phyloP scores from a whole-genome alignment of 2,329 filamentous ascomycete species.

The Fusarium pseudocircinatum region DNA sequence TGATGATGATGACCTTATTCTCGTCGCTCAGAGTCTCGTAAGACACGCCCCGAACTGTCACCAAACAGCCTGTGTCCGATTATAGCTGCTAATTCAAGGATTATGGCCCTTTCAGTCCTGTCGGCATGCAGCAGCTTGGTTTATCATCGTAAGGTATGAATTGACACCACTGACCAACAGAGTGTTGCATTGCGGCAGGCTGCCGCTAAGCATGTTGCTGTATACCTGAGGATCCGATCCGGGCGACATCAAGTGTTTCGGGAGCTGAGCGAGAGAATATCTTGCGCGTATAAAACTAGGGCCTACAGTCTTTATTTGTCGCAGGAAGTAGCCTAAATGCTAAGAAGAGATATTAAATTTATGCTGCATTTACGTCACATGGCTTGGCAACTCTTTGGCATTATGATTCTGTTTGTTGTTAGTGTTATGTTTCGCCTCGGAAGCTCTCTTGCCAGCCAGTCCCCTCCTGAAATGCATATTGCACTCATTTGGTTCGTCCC shows the following conservation, averaged over 20 bases:
- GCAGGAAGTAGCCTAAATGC: neutral
- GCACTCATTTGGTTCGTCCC: neutral
- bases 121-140: neutral
- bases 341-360: neutral
- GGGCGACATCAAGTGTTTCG: neutral
- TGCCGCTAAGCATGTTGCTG: too few relatives aligned
- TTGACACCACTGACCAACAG: neutral
- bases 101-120: too few relatives aligned
- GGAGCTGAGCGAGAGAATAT: too few relatives aligned
- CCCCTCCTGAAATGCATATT: neutral
- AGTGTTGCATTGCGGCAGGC: too few relatives aligned
- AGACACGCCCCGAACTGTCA: too few relatives aligned
- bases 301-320: neutral
- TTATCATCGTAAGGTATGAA: neutral
- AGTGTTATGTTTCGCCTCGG: fast-evolving
- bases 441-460: neutral
- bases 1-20: too few relatives aligned
- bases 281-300: neutral
- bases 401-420: neutral
- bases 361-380: neutral
- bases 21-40: too few relatives aligned
- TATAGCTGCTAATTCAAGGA: too few relatives aligned
- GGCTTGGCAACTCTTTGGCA: neutral
- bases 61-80: too few relatives aligned
- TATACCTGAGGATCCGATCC: fast-evolving